A percentile compares a stretch with the other conserved stretches of the same genome.
Evolutionary conservation across 345 rosid genomes (phyloP).

Genomic region (Hypericum androsaemum): DNA sequence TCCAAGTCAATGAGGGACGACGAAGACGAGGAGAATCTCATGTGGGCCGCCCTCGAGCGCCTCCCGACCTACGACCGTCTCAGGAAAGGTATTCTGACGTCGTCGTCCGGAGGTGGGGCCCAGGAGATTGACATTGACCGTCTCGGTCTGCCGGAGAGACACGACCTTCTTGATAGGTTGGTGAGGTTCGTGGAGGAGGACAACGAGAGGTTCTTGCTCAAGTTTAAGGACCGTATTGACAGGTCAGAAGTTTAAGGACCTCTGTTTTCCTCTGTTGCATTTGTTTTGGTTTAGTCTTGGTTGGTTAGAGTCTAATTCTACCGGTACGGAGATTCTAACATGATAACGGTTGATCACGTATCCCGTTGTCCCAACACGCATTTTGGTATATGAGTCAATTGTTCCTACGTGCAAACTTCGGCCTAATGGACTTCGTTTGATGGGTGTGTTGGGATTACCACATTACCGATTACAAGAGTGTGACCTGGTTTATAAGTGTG

Average conservation of each 20-base stretch:
- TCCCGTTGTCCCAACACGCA: too few species aligned
- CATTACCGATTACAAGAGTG: too few species aligned
- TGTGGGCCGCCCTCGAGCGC: slow-evolving; percentile 3
- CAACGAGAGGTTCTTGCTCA: slow-evolving; percentile 3
- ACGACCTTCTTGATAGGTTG: not conserved
- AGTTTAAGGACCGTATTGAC: slow-evolving; percentile 4
- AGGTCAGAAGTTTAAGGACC: not conserved
- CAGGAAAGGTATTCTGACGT: slow-evolving; percentile 2
- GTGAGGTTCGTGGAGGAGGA: slow-evolving; percentile 1
- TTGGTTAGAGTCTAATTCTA: too few species aligned
- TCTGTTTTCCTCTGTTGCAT: too few species aligned
- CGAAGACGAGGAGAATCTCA: slow-evolving; percentile 1
- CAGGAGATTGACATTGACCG: not conserved
- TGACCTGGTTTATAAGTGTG: too few species aligned
- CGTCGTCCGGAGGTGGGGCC: not conserved
- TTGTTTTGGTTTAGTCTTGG: too few species aligned
- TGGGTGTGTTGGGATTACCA: too few species aligned
- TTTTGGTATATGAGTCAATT: too few species aligned
- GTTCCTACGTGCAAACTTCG: too few species aligned
- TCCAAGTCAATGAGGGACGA: slow-evolving; percentile 1
- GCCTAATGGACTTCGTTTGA: too few species aligned
- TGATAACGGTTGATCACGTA: too few species aligned
- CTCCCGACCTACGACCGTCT: slow-evolving; percentile 2
- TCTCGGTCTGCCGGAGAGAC: slow-evolving; percentile 1
- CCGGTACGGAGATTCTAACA: too few species aligned